These are phyloP conservation scores for Colletotrichum falcatum DNA, from an alignment of 2,329 filamentous ascomycete species.

Conservation along the genomic window DNA sequence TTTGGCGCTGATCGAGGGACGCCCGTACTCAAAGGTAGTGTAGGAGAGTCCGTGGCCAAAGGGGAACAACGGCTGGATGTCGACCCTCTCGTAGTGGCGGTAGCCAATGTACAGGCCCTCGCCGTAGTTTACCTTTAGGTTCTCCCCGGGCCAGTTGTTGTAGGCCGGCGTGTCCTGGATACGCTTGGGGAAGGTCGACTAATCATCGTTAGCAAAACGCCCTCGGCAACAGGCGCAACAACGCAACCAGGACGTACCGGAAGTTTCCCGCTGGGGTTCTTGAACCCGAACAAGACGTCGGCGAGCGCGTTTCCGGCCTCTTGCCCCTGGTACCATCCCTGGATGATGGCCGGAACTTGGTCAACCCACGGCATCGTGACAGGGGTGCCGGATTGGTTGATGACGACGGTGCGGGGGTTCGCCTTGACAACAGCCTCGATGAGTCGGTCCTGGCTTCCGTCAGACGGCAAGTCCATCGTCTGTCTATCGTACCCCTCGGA, in stretches of 20 bases:
- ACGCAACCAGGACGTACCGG: constrained; percentile 57
- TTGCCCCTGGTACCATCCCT: constrained; percentile 81
- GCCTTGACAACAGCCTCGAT: constrained; percentile 71
- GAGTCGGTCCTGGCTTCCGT: constrained; percentile 71
- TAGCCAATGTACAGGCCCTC: constrained; percentile 82
- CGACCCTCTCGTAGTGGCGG: constrained; percentile 74
- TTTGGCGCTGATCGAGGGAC: constrained; percentile 61
- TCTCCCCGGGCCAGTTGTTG: constrained; percentile 80
- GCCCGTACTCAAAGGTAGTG: constrained; percentile 74
- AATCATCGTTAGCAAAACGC: constrained; percentile 1
- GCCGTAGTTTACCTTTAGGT: constrained; percentile 75
- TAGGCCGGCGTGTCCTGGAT: constrained; percentile 77
- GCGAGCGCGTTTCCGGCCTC: constrained; percentile 78
- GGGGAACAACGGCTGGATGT: constrained; percentile 72
- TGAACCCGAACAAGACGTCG: constrained; percentile 72
- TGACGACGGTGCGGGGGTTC: constrained; percentile 75
- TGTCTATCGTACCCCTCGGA: constrained; percentile 80
- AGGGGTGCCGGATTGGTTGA: constrained; percentile 77
- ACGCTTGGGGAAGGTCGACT: constrained; percentile 74
- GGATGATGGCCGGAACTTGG: constrained; percentile 73
- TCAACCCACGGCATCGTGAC: constrained; percentile 78
- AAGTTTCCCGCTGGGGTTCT: constrained; percentile 76
- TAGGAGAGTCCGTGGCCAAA: constrained; percentile 83
- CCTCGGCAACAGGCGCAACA: background rate
- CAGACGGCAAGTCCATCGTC: constrained; percentile 75